Evolutionary conservation across 163 green algal genomes (phyloP), one percentile per base, ranked within the genome.

Genomic region (Scenedesmus sp.): DNA sequence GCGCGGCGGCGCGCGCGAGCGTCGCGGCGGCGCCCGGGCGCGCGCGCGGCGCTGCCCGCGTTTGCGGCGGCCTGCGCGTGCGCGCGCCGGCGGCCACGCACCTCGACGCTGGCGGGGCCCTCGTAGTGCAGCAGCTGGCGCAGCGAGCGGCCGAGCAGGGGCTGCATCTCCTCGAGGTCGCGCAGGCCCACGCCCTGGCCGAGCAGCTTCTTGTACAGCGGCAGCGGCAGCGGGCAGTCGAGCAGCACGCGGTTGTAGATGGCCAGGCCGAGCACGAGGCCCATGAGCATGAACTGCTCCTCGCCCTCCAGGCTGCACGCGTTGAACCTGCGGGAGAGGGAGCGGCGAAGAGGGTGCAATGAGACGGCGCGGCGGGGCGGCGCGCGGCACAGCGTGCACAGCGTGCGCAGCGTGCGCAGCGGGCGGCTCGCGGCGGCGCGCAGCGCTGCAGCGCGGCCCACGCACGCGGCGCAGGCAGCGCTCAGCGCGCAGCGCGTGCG

Each of bases 181-280:
- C 91, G 64, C 75, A 98, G 85, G 33, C 82, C 85, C 47, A 92
- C 78, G 28, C 89, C 74, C 78, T 88, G 75, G 1, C 73, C 63
- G 60, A 97, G 84, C 66, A 98, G 88, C 91, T 97, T 97, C 71
- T 94, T 90, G 87, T 97, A 98, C 44, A 98, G 87, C 26, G 87
- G 89, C 74, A 96, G 81, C 2, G 95, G 95, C 78, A 97, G 83
- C 6, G 93, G 91, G 75, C 98, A 95, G 87, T 97, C 94, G 50
- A 98, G 89, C 82, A 98, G 90, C 60, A 98, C 94, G 34, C 88
- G 84, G 89, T 98, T 98, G 90, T 98, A 98, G 57, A 98, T 92
- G 56, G 94, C 93, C 56, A 98, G 88, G 9, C 94, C 93, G 42
- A 98, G 84, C 71, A 97, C 89, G 42, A 98, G 81, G 2, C 95